phyloP scores from a whole-genome alignment of 257 asterid genomes.

The Gynochthodes officinalis region DNA sequence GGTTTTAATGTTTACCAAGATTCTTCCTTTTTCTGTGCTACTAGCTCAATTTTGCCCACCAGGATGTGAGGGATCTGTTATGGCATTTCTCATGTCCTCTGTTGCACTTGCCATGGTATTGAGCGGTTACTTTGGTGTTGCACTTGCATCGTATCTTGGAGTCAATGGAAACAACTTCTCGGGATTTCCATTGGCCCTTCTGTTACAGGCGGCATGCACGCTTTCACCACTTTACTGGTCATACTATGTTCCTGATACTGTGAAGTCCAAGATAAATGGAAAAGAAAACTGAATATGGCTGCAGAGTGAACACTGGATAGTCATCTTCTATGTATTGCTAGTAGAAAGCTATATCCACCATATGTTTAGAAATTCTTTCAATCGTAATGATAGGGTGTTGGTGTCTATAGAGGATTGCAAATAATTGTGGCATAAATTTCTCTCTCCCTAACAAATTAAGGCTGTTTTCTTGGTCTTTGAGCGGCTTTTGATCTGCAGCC shows the following conservation, averaged over 20 bases:
- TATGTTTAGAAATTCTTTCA: neutral
- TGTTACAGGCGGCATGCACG: constrained; percentile 76
- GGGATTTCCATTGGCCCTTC: constrained; percentile 50
- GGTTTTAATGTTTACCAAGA: constrained; percentile 73
- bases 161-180: constrained; percentile 73
- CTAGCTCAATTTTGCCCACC: constrained; percentile 89
- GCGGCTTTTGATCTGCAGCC: neutral
- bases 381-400: neutral
- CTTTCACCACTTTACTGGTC: constrained; percentile 66
- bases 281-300: constrained; percentile 43
- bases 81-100: constrained; percentile 92
- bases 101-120: constrained; percentile 67
- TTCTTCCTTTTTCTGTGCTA: constrained; percentile 69
- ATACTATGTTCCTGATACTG: constrained; percentile 57
- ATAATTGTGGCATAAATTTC: neutral
- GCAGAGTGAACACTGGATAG: neutral
- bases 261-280: constrained; percentile 32
- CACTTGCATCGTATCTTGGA: constrained; percentile 53
- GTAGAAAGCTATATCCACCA: neutral
- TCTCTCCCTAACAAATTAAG: neutral
- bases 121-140: constrained; percentile 89
- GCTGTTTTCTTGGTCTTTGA: neutral
- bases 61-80: constrained; percentile 93
- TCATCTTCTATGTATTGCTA: neutral
- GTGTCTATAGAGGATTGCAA: neutral